Percentiles rank a stretch among this genome's conserved stretches.
Conservation (phyloP, 225 moss, liverwort and hornwort genomes). For the Anthoceros angustus region DNA sequence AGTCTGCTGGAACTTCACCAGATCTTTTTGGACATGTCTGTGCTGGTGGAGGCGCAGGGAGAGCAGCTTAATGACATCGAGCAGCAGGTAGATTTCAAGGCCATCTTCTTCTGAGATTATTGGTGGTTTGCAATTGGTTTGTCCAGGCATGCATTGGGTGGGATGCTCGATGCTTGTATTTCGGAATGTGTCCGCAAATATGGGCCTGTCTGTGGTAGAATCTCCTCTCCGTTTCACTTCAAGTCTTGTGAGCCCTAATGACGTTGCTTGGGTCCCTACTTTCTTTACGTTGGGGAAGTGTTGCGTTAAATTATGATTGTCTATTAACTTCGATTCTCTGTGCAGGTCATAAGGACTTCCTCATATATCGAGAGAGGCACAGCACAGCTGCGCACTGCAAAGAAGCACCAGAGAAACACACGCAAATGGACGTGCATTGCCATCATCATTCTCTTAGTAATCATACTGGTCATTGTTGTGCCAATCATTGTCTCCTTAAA, state of each 20-base stretch:
- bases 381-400: conserved; percentile 1
- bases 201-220: no score
- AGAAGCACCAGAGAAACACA: background rate
- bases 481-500: background rate
- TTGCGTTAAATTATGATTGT: no score
- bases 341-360: conserved; percentile 1
- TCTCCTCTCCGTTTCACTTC: no score
- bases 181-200: no score
- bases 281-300: no score
- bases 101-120: background rate
- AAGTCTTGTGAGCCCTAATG: no score
- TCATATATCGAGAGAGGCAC: background rate
- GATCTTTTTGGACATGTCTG: background rate
- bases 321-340: background rate
- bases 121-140: background rate
- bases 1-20: conserved; percentile 3
- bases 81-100: background rate
- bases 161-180: no score
- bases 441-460: background rate
- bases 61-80: background rate
- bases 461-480: background rate
- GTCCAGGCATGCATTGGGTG: no score
- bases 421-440: conserved; percentile 3
- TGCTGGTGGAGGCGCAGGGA: conserved; percentile 1
- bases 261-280: no score